Base-by-base conservation (phyloP, 2,329 filamentous ascomycete species). In the Pezicula neosporulosa region DNA sequence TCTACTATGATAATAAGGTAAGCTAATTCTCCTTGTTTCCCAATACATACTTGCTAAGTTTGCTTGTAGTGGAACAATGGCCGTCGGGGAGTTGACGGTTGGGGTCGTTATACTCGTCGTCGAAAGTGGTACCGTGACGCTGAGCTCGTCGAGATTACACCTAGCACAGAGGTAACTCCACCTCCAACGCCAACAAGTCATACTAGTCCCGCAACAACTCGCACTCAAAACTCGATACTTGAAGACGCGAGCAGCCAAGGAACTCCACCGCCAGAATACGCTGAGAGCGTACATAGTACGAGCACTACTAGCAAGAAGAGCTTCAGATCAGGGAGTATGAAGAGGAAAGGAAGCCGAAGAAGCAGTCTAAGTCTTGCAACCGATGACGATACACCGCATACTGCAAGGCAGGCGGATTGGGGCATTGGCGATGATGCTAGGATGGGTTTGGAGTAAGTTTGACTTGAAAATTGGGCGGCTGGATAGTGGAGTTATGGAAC, bases 1-100 rank as follows among this genome's bases (percentile, higher is more conserved):
- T 96, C 36, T 99, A 94, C 69, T 99, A 97, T 66, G 94, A 99
- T 65, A 97, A 93, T 68, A 97, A 96, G 84, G 90, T 90, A 72
- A 54, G 74, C 7, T 33, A 33, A 6, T 60, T 45, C 21, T 28
- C 24, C 27, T 21, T 16, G 16, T 41, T 21, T 15, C 44, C 19
- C 13, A 16, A 38, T 35, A 38, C 24, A 12, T 38, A 9, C 39
- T 24, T 18, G 30, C 49, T 65, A 48, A 64, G 49, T 36, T 13
- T 28, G 28, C 18, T 6, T 19, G 49, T 45, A 95, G 87, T 99
- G 94, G 94, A 86, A 91, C 67, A 87, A 90, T 60, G 92, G 92
- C 16, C 86, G 89, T 15, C 82, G 90, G 53, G 90, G 89, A 3
- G 79, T 82, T 66, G 94, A 99, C 62, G 90, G 92, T 48, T 99